Percentiles rank a stretch among this genome's conserved stretches.
These are phyloP conservation scores for Curvularia eragrostidis DNA, from an alignment of 2,329 filamentous ascomycete species.

Conservation along the genomic window DNA sequence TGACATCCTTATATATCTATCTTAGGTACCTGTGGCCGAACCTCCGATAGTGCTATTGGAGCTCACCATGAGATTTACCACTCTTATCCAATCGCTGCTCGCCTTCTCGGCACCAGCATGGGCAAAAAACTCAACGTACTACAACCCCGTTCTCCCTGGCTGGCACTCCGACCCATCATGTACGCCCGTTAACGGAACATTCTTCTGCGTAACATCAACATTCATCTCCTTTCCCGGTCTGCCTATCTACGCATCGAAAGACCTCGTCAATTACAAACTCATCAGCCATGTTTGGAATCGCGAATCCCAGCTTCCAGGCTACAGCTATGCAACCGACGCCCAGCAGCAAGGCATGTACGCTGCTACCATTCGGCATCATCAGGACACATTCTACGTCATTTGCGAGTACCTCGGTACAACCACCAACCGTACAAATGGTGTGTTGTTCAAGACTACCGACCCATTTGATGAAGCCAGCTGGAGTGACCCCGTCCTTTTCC, in stretches of 20 bases:
- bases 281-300: constrained; percentile 49
- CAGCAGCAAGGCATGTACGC: constrained; percentile 32
- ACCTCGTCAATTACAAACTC: constrained; percentile 60
- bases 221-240: constrained; percentile 62
- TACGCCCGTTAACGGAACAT: constrained; percentile 50
- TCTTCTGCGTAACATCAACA: constrained; percentile 61
- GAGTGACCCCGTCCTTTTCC: constrained; percentile 33
- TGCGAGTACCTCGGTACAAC: constrained; percentile 20
- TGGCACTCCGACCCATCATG: constrained; percentile 60
- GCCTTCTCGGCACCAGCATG: not conserved
- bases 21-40: not conserved
- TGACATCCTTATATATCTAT: not conserved
- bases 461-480: constrained; percentile 24
- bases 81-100: constrained; percentile 2
- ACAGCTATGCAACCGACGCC: constrained; percentile 9
- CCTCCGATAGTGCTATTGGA: not conserved
- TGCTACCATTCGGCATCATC: constrained; percentile 31
- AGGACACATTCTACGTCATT: constrained; percentile 33
- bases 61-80: constrained; percentile 1
- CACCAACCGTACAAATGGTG: not conserved
- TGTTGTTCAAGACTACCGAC: constrained; percentile 27
- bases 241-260: constrained; percentile 60
- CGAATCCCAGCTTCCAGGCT: constrained; percentile 46
- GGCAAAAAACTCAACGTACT: constrained; percentile 1
- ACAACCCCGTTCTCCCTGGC: constrained; percentile 36